Evolutionary conservation across 352 stramenopile species (phyloP).

Genomic region (Phytopythium boreale): DNA sequence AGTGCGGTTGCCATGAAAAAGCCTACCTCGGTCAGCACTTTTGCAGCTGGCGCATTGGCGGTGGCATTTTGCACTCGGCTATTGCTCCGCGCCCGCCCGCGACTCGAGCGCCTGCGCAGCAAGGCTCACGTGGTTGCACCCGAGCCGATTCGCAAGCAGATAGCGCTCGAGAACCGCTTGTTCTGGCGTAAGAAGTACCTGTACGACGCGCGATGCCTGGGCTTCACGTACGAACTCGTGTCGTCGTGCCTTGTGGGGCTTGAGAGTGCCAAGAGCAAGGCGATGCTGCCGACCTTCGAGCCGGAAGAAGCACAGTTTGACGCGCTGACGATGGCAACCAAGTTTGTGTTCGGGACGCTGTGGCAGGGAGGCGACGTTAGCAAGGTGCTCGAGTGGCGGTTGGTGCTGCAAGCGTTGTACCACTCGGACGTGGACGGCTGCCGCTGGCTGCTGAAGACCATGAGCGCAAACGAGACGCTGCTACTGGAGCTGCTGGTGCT

Average conservation of each 20-base stretch:
- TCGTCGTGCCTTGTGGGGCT: slow-evolving; percentile 47
- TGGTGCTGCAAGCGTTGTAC: slow-evolving; percentile 67
- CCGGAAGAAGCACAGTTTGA: slow-evolving; percentile 63
- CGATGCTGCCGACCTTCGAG: slow-evolving; percentile 49
- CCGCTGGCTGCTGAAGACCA: slow-evolving; percentile 66
- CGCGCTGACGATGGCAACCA: slow-evolving; percentile 75
- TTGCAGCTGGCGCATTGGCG: slow-evolving; percentile 25
- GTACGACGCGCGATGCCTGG: slow-evolving; percentile 65
- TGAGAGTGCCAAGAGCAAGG: slow-evolving; percentile 35
- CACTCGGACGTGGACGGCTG: slow-evolving; percentile 63
- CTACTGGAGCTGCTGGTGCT: slow-evolving; percentile 72
- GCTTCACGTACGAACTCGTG: slow-evolving; percentile 83
- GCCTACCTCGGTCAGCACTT: slow-evolving; percentile 14
- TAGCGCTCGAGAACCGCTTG: slow-evolving; percentile 78
- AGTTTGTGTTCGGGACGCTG: slow-evolving; percentile 86
- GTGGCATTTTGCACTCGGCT: slow-evolving; percentile 41
- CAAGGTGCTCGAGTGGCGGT: slow-evolving; percentile 73
- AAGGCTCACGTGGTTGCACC: slow-evolving; percentile 57
- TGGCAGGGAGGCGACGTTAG: slow-evolving; percentile 78
- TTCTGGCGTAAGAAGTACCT: slow-evolving; percentile 88
- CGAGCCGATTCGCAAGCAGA: slow-evolving; percentile 68
- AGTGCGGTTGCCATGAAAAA: background rate
- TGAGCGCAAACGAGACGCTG: slow-evolving; percentile 59
- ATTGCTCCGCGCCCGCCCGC: slow-evolving; percentile 21
- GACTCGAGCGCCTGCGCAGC: slow-evolving; percentile 43